phyloP scores from a whole-genome alignment of 345 rosid species.

The Dimocarpus longan region DNA sequence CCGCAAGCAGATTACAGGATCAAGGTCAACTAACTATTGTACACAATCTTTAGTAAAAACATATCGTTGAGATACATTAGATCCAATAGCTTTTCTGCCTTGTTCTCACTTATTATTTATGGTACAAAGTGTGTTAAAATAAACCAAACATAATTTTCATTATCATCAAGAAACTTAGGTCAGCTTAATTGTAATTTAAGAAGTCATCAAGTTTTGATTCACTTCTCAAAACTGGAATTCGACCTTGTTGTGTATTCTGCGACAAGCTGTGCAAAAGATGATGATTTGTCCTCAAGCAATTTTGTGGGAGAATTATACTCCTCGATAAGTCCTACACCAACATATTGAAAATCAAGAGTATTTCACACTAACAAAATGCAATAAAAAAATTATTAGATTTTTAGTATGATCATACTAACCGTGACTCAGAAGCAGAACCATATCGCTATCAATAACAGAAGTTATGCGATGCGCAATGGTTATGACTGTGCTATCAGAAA shows the following conservation, averaged over 20 bases:
- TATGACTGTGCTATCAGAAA: constrained; percentile 67
- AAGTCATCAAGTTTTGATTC: background rate
- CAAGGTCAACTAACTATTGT: background rate
- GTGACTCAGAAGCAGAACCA: constrained; percentile 71
- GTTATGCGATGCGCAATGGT: constrained; percentile 89
- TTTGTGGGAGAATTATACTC: constrained; percentile 68
- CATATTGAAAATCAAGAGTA: background rate
- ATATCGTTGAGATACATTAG: background rate
- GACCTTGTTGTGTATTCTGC: constrained; percentile 72
- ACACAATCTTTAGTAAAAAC: background rate
- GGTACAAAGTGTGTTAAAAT: background rate
- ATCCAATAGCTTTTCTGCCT: background rate
- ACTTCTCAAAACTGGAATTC: constrained; percentile 41
- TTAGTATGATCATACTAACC: constrained; percentile 40
- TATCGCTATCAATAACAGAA: constrained; percentile 77
- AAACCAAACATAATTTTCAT: background rate
- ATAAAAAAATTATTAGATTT: background rate
- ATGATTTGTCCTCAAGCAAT: constrained; percentile 60
- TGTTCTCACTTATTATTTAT: background rate
- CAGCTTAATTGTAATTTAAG: background rate
- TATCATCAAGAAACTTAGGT: background rate
- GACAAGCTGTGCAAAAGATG: constrained; percentile 77
- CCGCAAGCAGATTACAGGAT: background rate
- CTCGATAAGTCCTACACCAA: constrained; percentile 59
- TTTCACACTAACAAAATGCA: background rate